Evolutionary conservation across 2,329 filamentous ascomycete species (phyloP).

Genomic region (Penicillium sp.): DNA sequence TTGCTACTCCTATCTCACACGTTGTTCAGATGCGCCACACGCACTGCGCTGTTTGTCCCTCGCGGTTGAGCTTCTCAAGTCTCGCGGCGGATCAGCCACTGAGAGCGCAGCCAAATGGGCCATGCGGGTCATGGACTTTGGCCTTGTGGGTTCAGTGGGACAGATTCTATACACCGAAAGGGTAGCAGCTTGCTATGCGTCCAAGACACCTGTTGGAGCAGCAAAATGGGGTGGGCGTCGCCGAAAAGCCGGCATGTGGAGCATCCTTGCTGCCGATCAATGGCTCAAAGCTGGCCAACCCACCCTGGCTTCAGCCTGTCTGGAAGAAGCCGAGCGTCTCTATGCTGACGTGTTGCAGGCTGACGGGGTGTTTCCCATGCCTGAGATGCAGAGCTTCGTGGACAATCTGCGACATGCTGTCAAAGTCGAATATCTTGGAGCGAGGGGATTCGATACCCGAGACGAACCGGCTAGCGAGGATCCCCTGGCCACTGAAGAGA

Average conservation of each 20-base stretch:
- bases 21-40: conserved; percentile 75
- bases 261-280: conserved; percentile 73
- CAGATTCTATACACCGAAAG: conserved; percentile 83
- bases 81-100: conserved; percentile 73
- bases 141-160: conserved; percentile 69
- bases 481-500: conserved; percentile 37
- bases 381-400: conserved; percentile 51
- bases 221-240: conserved; percentile 67
- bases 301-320: conserved; percentile 72
- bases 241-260: conserved; percentile 88
- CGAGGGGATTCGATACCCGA: conserved; percentile 37
- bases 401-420: conserved; percentile 44
- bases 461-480: conserved; percentile 30
- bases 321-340: conserved; percentile 64
- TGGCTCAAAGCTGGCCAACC: conserved; percentile 78
- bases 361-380: conserved; percentile 46
- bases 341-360: conserved; percentile 47
- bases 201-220: conserved; percentile 65
- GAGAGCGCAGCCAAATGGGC: conserved; percentile 89
- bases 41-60: conserved; percentile 75
- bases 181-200: conserved; percentile 77
- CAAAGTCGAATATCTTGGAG: conserved; percentile 44
- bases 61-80: conserved; percentile 74
- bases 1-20: conserved; percentile 85
- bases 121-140: conserved; percentile 72